Base-by-base conservation (phyloP, 495 filamentous ascomycete genomes). In the Patellaria atrata region DNA sequence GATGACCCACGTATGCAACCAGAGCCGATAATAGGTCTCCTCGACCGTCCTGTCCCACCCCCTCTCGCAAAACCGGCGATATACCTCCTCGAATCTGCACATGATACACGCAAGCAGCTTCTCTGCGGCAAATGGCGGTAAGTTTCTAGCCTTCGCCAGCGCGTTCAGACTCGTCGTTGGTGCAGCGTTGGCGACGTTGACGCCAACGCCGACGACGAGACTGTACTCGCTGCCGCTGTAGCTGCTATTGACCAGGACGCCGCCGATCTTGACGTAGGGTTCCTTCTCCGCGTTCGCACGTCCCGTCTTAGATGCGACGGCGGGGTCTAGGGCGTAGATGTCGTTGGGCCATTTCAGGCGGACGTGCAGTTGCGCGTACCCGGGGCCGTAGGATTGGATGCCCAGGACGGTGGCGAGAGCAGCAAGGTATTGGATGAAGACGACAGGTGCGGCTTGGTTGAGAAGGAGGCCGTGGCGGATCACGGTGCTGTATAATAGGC, bases 331-430 rank as follows among this genome's bases (percentile, higher is more conserved):
- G 0, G 82, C 85, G 53, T 60, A 94, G 40, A 97, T 81, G 52
- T 97, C 89, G 43, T 97, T 97, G 5, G 89, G 89, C 89, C 89
- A 97, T 57, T 97, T 97, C 22, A 97, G 52, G 53, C 82, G 83
- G 23, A 96, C 71, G 6, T 81, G 82, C 20, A 94, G 41, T 1
- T 68, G 58, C 22, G 67, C 62, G 53, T 91, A 96, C 12, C 78
- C 76, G 12, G 57, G 55, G 33, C 69, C 84, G 51, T 94, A 97
- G 17, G 63, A 65, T 44, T 82, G 75, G 47, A 96, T 74, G 0
- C 82, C 89, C 37, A 82, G 72, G 6, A 92, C 77, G 21, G 83
- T 79, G n/a, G 89, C 91, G 27, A 97, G 64, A 3, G 83, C 86
- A 1, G 82, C 75, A 10, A 97, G 66, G 47, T 97, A 96, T 50